Percentiles rank a stretch among this genome's conserved stretches.
Evolutionary conservation across 2,329 filamentous ascomycete genomes (phyloP).

Genomic region (Pseudogymnoascus sp.): DNA sequence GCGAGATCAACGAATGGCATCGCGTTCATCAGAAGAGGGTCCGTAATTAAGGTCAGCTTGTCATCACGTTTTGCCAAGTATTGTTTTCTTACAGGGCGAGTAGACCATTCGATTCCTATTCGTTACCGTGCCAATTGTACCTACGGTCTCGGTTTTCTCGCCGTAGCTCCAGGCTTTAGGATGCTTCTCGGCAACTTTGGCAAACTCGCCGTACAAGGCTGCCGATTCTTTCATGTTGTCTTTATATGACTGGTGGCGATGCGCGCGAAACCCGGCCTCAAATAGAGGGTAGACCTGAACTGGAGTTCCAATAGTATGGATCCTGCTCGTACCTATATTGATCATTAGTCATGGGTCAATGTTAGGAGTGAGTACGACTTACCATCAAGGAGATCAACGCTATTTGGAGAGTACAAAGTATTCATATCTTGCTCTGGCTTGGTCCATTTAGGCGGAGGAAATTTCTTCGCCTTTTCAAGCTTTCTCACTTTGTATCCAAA

Average conservation of each 20-base stretch:
- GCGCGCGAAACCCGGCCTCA: conserved; percentile 53
- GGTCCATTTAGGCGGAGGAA: conserved; percentile 48
- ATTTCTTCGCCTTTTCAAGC: conserved; percentile 41
- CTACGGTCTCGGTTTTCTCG: conserved; percentile 31
- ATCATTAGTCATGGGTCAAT: background rate
- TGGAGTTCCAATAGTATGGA: conserved; percentile 51
- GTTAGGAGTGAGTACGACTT: conserved; percentile 15
- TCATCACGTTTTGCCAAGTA: background rate
- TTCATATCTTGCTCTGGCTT: conserved; percentile 37
- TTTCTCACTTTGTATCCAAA: conserved; percentile 37
- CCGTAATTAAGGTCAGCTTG: conserved; percentile 30
- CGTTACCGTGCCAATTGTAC: conserved; percentile 44
- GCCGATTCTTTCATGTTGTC: conserved; percentile 53
- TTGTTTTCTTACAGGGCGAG: conserved; percentile 45
- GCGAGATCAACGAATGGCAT: conserved; percentile 62
- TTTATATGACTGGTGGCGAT: conserved; percentile 41
- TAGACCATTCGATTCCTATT: conserved; percentile 59
- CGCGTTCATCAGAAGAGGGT: conserved; percentile 62
- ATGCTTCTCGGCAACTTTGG: conserved; percentile 44
- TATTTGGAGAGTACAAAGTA: conserved; percentile 43
- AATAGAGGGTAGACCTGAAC: conserved; percentile 62
- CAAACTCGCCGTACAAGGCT: conserved; percentile 51
- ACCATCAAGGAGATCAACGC: conserved; percentile 34
- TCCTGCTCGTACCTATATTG: conserved; percentile 41
- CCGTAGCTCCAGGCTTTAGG: conserved; percentile 50